These are phyloP conservation scores for Psidium guajava DNA, from an alignment of 345 rosid species.

Conservation along the genomic window DNA sequence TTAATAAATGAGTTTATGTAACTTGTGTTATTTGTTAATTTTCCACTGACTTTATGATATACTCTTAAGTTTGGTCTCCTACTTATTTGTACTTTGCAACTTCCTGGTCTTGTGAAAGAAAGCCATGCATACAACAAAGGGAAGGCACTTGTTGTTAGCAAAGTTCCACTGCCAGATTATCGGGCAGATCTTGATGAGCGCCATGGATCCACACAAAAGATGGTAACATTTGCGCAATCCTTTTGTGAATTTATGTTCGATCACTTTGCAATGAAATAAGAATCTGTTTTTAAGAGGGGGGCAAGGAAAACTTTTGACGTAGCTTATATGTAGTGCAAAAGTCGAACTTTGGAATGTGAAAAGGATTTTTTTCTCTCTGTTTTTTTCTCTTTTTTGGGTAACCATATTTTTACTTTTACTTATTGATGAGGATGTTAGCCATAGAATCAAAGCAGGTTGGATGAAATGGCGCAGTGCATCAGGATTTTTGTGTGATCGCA, in stretches of 20 bases:
- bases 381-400: too few relatives aligned
- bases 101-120: slow-evolving; percentile 42
- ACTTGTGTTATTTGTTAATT: not conserved
- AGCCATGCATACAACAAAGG: slow-evolving; percentile 95
- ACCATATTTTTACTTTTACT: too few relatives aligned
- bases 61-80: not conserved
- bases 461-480: too few relatives aligned
- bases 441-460: too few relatives aligned
- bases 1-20: not conserved
- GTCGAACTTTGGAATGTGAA: not conserved
- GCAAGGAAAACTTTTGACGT: not conserved
- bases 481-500: too few relatives aligned
- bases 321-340: not conserved
- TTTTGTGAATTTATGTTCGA: not conserved
- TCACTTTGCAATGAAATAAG: not conserved
- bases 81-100: not conserved
- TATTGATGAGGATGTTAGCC: too few relatives aligned
- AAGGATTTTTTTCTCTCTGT: not conserved
- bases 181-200: slow-evolving; percentile 88
- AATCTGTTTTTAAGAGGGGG: not conserved
- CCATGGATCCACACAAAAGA: slow-evolving; percentile 87
- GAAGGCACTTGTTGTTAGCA: slow-evolving; percentile 79
- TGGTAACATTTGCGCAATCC: slow-evolving; percentile 23
- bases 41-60: not conserved
- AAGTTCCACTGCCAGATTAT: slow-evolving; percentile 86